Percentiles rank a stretch among this genome's conserved stretches.
Conservation (phyloP, 148 eudicot species). For the Salicornia ramosissima region DNA sequence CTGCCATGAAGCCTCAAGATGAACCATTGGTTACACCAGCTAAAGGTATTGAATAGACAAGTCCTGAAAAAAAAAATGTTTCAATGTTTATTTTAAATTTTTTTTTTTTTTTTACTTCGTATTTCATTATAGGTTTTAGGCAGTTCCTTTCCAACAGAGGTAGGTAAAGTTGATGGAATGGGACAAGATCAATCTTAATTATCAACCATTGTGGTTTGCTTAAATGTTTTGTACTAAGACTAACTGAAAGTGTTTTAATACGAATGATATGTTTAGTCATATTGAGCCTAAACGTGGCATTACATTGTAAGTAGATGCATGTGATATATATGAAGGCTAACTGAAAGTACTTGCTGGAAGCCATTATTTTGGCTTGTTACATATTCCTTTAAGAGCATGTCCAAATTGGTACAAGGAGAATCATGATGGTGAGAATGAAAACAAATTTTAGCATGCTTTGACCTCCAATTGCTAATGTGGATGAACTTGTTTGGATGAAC, state of each 20-base stretch:
- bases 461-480: no score
- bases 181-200: neutral
- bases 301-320: neutral
- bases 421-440: no score
- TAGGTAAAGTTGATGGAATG: neutral
- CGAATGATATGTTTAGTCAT: neutral
- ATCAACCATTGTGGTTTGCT: neutral
- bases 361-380: neutral
- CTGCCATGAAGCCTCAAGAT: constrained; percentile 95
- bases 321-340: neutral
- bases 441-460: no score
- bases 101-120: neutral
- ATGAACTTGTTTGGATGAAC: no score
- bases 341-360: neutral
- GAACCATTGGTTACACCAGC: constrained; percentile 41
- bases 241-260: neutral
- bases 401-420: neutral
- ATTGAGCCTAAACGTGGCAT: neutral
- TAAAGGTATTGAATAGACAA: no score
- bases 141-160: neutral
- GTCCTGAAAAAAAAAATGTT: no score
- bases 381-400: neutral
- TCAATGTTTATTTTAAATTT: neutral
- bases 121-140: neutral
- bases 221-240: neutral